Evolutionary conservation across 768 basidiomycete genomes (phyloP), one percentile per base, ranked within the genome.

Genomic region (Pulveroboletus frians): DNA sequence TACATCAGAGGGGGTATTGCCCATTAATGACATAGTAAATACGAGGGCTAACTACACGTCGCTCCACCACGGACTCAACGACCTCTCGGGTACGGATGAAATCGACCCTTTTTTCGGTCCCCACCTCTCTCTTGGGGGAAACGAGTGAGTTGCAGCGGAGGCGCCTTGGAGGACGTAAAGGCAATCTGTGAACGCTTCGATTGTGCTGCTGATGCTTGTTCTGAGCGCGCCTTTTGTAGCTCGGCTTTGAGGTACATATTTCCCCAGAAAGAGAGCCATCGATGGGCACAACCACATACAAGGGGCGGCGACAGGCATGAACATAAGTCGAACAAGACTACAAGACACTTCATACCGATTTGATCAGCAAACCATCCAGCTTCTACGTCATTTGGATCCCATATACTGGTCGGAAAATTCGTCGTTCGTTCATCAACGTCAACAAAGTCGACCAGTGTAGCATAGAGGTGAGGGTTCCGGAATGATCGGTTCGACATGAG

Each of bases 381-480:
- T 44, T 73, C 63, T 20, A 87, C 70, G 35, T 78, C 77, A 32
- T 76, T 68, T 13, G 90, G 83, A 59, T 87, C 78, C 85, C 95
- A 97, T 1, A 88, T 69, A 8, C 74, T 71, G 15, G 71, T 49
- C 9, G 88, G 85, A 60, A 94, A 93, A 55, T 91, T 89, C 2
- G 85, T 87, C n/a, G 80, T 72, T 14, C 84, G 79, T 66, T 98
- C 95, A 60, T 95, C 85, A 14, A 94, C 86, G 50, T 88, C 86
- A 14, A 96, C 84, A 63, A 94, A 96, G 62, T 96, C 91, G 53
- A 99, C 94, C 2, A 99, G 80, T 59, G 92, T 92, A 11, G 89
- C 76, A 67, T 95, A 96, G n/a, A 98, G 79, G 61, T 96, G 91
- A 0, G 95, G 95, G 61, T 99, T 99, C 23, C 92, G 83, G 70